Conservation (phyloP, 2,329 filamentous ascomycete genomes). For the Nannizziopsis barbatae region DNA sequence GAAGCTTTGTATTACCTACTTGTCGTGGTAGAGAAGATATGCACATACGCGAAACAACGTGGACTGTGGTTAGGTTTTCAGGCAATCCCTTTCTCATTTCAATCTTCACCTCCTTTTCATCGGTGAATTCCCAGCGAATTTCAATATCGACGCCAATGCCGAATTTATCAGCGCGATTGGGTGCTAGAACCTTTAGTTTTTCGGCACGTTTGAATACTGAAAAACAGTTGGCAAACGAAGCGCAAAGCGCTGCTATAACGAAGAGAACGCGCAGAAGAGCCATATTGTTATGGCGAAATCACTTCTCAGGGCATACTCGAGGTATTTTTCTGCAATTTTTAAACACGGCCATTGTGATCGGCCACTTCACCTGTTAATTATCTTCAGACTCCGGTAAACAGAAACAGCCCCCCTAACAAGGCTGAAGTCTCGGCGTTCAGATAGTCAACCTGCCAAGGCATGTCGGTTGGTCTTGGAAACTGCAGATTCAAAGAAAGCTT, state of each 20-base stretch:
- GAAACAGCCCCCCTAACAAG: no score
- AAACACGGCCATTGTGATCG: not conserved
- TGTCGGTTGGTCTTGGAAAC: no score
- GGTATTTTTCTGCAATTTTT: not conserved
- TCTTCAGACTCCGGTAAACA: no score
- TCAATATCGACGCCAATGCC: slow-evolving; percentile 11
- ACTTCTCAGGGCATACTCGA: not conserved
- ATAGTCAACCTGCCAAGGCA: no score
- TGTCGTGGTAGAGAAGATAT: not conserved
- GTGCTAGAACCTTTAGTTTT: slow-evolving; percentile 8
- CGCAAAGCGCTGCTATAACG: not conserved
- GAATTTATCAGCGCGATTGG: slow-evolving; percentile 10
- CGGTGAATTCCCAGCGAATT: slow-evolving; percentile 11
- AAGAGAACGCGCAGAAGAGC: not conserved
- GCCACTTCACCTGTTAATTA: not conserved
- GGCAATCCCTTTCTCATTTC: slow-evolving; percentile 11
- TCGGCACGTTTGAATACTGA: slow-evolving; percentile 10
- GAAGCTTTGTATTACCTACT: not conserved
- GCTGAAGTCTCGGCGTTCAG: no score
- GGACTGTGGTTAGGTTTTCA: slow-evolving; percentile 12
- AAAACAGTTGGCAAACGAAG: not conserved
- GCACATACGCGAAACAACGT: slow-evolving; percentile 13
- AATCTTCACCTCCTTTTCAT: slow-evolving; percentile 7
- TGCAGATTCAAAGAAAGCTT: no score
- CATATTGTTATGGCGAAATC: not conserved